These are phyloP conservation scores for Tylopilus cervinicoccineus DNA, from an alignment of 768 basidiomycete species.

Conservation along the genomic window DNA sequence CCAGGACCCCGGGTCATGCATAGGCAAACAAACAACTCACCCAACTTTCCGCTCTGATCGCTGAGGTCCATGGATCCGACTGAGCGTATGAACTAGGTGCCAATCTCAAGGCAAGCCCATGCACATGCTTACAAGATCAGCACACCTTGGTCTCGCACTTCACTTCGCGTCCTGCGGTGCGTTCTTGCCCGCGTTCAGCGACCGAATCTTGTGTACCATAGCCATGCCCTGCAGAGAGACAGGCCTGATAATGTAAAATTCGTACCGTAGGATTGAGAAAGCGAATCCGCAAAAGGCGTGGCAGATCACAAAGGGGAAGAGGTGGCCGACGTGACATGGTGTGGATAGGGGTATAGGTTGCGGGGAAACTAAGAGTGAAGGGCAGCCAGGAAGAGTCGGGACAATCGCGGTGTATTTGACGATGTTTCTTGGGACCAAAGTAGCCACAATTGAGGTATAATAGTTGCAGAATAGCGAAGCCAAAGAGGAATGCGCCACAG, in stretches of 20 bases:
- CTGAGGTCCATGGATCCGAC: conserved; percentile 53
- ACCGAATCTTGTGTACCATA: conserved; percentile 61
- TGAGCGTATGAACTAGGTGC: conserved; percentile 62
- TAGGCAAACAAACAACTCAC: conserved; percentile 24
- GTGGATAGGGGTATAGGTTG: too few species aligned
- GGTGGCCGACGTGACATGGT: conserved; percentile 51
- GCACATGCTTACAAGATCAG: conserved; percentile 53
- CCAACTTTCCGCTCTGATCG: conserved; percentile 59
- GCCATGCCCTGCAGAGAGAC: conserved; percentile 66
- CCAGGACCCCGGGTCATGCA: not conserved
- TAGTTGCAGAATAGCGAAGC: conserved; percentile 56
- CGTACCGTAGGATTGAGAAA: conserved; percentile 61
- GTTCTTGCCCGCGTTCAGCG: conserved; percentile 48
- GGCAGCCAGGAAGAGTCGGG: conserved; percentile 57
- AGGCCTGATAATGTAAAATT: conserved; percentile 59
- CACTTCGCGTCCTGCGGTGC: conserved; percentile 51
- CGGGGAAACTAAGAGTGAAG: conserved; percentile 57
- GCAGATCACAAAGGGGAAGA: conserved; percentile 52
- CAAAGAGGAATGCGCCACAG: conserved; percentile 58
- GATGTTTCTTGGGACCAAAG: conserved; percentile 56
- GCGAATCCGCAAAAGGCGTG: conserved; percentile 61
- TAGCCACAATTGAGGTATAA: conserved; percentile 47
- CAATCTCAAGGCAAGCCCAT: conserved; percentile 60
- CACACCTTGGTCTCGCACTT: conserved; percentile 52
- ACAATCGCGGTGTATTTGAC: conserved; percentile 30